These are phyloP conservation scores for Fomitopsis pinicola DNA, from an alignment of 1,284 basidiomycete genomes.

Conservation along the genomic window DNA sequence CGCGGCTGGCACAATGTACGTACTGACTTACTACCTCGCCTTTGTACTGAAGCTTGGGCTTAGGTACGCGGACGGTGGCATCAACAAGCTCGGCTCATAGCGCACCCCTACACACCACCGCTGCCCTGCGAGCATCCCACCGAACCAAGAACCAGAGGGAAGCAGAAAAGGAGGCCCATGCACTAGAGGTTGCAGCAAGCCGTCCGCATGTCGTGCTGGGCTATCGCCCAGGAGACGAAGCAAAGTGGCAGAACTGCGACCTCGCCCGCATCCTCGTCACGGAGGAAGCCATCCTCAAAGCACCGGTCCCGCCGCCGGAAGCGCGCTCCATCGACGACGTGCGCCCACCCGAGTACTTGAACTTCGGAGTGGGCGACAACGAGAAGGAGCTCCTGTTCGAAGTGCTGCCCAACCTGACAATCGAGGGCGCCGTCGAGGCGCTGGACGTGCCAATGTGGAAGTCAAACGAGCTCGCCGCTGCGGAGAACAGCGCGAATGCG, in stretches of 20 bases:
- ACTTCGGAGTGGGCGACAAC: constrained; percentile 56
- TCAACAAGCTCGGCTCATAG: constrained; percentile 35
- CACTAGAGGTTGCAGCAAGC: constrained; percentile 35
- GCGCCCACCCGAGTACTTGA: constrained; percentile 44
- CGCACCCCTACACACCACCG: constrained; percentile 53
- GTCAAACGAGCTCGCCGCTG: neutral
- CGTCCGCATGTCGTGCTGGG: constrained; percentile 75
- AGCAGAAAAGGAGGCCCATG: constrained; percentile 48
- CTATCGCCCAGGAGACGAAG: constrained; percentile 53
- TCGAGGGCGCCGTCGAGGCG: constrained; percentile 17
- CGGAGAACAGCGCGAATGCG: constrained; percentile 15
- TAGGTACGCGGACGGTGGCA: constrained; percentile 41
- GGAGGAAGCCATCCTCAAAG: constrained; percentile 41
- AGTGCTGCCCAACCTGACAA: constrained; percentile 48
- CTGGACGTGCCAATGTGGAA: neutral
- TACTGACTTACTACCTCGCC: neutral
- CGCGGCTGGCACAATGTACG: constrained; percentile 27
- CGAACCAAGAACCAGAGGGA: constrained; percentile 34
- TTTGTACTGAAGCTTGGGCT: neutral
- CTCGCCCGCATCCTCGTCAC: constrained; percentile 61
- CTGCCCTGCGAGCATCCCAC: constrained; percentile 35
- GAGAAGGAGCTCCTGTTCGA: constrained; percentile 58
- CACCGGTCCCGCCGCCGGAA: constrained; percentile 15
- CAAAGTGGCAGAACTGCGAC: constrained; percentile 61
- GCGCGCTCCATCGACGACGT: constrained; percentile 21